Percentiles rank a stretch among this genome's conserved stretches.
These are phyloP conservation scores for Thyridium curvatum DNA, from an alignment of 2,329 filamentous ascomycete species.

Conservation along the genomic window DNA sequence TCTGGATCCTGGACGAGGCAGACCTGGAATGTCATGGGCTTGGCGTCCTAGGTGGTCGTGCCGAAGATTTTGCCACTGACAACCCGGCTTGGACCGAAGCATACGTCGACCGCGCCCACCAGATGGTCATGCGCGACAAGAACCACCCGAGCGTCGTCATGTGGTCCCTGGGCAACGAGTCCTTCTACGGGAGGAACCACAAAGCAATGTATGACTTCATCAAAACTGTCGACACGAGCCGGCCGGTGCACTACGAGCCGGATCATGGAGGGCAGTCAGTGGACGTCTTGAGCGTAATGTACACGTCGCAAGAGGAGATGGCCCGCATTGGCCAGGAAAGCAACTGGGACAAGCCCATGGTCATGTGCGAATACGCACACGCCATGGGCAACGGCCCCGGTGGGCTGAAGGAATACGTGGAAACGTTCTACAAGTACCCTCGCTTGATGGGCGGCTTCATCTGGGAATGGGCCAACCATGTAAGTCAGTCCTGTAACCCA, in stretches of 20 bases:
- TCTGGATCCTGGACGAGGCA: slow-evolving; percentile 56
- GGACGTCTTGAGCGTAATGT: slow-evolving; percentile 60
- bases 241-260: slow-evolving; percentile 57
- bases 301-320: slow-evolving; percentile 38
- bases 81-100: slow-evolving; percentile 52
- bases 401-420: slow-evolving; percentile 57
- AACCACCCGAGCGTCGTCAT: slow-evolving; percentile 59
- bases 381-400: slow-evolving; percentile 67
- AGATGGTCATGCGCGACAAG: slow-evolving; percentile 58
- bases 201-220: slow-evolving; percentile 57
- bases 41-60: slow-evolving; percentile 32
- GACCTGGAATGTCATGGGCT: slow-evolving; percentile 45
- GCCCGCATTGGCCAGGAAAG: slow-evolving; percentile 27
- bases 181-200: slow-evolving; percentile 60
- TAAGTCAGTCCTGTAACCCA: slow-evolving; percentile 11
- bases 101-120: slow-evolving; percentile 58
- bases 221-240: slow-evolving; percentile 45
- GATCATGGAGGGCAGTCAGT: slow-evolving; percentile 48
- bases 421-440: slow-evolving; percentile 51
- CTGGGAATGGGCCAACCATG: slow-evolving; percentile 56
- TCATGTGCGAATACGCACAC: slow-evolving; percentile 43
- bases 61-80: slow-evolving; percentile 45
- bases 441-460: slow-evolving; percentile 55
- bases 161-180: slow-evolving; percentile 64
- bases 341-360: slow-evolving; percentile 40